Conservation (phyloP, 2,329 filamentous ascomycete genomes). For the Rhynchosporium graminicola region DNA sequence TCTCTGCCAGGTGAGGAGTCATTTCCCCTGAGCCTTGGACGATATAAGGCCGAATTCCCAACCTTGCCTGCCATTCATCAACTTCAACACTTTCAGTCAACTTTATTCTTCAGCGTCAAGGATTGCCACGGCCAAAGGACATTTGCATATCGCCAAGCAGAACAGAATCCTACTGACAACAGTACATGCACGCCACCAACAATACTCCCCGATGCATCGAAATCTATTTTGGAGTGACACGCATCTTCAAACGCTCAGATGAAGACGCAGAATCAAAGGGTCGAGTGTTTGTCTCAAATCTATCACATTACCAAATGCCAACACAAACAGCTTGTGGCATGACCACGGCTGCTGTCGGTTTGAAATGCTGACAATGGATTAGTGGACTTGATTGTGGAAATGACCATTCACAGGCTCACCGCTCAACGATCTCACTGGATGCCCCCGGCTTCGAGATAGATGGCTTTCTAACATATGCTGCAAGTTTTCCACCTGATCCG, state of each 20-base stretch:
- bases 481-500: neutral
- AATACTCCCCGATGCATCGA: neutral
- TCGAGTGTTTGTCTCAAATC: neutral
- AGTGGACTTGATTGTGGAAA: neutral
- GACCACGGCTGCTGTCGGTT: conserved; percentile 7
- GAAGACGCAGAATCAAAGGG: neutral
- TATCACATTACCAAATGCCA: conserved; percentile 7
- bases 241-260: neutral
- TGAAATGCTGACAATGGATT: neutral
- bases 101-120: neutral
- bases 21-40: neutral
- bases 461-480: neutral
- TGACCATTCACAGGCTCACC: conserved; percentile 3
- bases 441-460: neutral
- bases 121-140: neutral
- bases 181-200: conserved; percentile 7
- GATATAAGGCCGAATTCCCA: neutral
- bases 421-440: neutral
- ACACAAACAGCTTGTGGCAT: neutral
- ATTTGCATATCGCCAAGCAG: neutral
- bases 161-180: neutral
- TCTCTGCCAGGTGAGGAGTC: conserved; percentile 9
- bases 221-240: neutral
- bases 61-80: neutral
- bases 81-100: neutral